phyloP scores from a whole-genome alignment of 345 rosid genomes.

The Erucastrum elatum region DNA sequence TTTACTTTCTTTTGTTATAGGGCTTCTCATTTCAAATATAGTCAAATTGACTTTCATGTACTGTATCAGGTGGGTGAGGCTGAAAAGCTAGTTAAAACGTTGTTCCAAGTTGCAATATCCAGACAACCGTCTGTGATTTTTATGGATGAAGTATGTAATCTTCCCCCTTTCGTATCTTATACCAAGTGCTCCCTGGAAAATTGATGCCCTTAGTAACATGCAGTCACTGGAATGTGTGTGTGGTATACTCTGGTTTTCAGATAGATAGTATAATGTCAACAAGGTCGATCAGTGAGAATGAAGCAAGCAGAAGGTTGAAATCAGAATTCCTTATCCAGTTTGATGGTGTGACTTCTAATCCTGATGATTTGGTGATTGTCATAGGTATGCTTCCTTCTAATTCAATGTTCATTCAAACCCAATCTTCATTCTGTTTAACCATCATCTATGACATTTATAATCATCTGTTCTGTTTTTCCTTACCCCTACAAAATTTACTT shows the following conservation, averaged over 20 bases:
- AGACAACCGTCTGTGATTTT: slow-evolving; percentile 95
- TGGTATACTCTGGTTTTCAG: slow-evolving; percentile 43
- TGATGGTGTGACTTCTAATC: slow-evolving; percentile 89
- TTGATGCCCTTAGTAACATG: no score
- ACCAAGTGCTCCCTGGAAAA: no score
- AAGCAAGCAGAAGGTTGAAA: slow-evolving; percentile 90
- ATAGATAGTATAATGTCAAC: slow-evolving; percentile 96
- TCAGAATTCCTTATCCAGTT: slow-evolving; percentile 93
- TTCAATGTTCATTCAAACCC: not conserved
- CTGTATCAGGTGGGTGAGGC: slow-evolving; percentile 86
- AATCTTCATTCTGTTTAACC: not conserved
- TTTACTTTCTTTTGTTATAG: slow-evolving; percentile 11
- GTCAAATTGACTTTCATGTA: slow-evolving; percentile 5
- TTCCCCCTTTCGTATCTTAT: slow-evolving; percentile 6
- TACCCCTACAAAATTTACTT: not conserved
- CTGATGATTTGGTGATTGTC: slow-evolving; percentile 80
- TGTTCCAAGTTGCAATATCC: slow-evolving; percentile 86
- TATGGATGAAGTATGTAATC: slow-evolving; percentile 80
- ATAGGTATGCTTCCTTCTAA: slow-evolving; percentile 57
- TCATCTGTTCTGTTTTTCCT: not conserved
- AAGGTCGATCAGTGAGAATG: slow-evolving; percentile 80
- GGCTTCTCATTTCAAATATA: not conserved
- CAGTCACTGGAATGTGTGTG: not conserved
- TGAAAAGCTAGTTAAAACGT: slow-evolving; percentile 91
- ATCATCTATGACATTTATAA: not conserved